Evolutionary conservation across 768 basidiomycete species (phyloP).

Genomic region (Rhizopogon roseolus): DNA sequence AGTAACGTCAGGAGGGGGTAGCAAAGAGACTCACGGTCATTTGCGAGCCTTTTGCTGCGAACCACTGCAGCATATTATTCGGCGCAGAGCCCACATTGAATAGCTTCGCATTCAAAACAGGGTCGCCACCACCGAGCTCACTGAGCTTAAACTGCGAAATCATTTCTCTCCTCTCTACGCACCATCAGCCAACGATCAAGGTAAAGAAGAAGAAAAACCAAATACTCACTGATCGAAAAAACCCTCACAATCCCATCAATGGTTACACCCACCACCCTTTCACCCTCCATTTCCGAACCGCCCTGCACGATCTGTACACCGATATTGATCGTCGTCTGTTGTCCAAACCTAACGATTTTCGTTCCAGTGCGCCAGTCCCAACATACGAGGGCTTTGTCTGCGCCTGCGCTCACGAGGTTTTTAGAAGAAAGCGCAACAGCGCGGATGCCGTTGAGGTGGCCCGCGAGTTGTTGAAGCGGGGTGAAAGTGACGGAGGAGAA

Average conservation of each 20-base stretch:
- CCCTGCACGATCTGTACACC: conserved; percentile 75
- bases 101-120: conserved; percentile 59
- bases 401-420: conserved; percentile 81
- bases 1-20: neutral
- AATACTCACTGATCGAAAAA: conserved; percentile 78
- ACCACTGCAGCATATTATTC: conserved; percentile 93
- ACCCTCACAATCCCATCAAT: conserved; percentile 90
- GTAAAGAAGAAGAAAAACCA: neutral
- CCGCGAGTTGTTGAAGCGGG: conserved; percentile 77
- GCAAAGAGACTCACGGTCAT: conserved; percentile 64
- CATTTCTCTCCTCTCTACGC: conserved; percentile 71
- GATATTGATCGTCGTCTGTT: conserved; percentile 89
- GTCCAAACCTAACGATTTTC: conserved; percentile 87
- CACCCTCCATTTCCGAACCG: conserved; percentile 46
- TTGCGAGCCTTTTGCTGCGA: conserved; percentile 83
- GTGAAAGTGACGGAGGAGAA: conserved; percentile 84
- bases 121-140: conserved; percentile 68
- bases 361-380: conserved; percentile 90
- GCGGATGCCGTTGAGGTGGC: conserved; percentile 86
- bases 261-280: conserved; percentile 85
- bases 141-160: conserved; percentile 86
- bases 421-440: conserved; percentile 83
- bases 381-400: conserved; percentile 70
- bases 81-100: conserved; percentile 76
- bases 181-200: conserved; percentile 22